Evolutionary conservation across 805 yeast genomes (phyloP), one percentile per base, ranked within the genome.

Genomic region (Candida caryicola): DNA sequence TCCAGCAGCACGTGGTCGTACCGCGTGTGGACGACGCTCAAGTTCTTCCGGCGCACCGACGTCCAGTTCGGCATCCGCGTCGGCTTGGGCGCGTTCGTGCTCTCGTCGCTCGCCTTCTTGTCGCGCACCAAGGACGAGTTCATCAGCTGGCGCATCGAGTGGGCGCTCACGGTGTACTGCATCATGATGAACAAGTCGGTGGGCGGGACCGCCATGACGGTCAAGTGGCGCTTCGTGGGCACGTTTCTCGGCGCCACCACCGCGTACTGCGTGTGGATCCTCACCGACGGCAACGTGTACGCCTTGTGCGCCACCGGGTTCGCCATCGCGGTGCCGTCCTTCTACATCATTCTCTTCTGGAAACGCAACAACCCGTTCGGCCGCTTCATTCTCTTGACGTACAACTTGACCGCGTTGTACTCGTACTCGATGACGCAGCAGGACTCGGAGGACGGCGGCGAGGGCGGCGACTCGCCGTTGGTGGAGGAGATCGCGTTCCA

Each of bases 121-220:
- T 80, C 81, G 2, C 52, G 55, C 9, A 77, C 88, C 0, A 67
- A 80, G 35, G 65, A 67, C 4, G 44, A 55, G 1, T 87, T 85
- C 50, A 71, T 64, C 33, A 71, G 67, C 29, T 85, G 87, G 88
- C 63, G 90, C 46, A 82, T 84, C 12, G 95, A 86, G 55, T 86
- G 95, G 95, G 81, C 88, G 0, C 60, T 86, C 27, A 85, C 84
- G n/a, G 81, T 89, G 0, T 86, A 79, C 49, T 80, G 86, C 49
- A 82, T 86, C 39, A 84, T 86, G 66, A 85, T 86, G 91, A 84
- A 82, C 49, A 85, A 85, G 51, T 82, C 90, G 1, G 64, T 85
- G 4, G 95, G 95, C 7, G 95, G 95, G 0, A 87, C 95, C 0
- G 75, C 85, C 8, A 77, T 81, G 79, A 82, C 93, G 0, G 81